These are phyloP conservation scores for Theileria orientalis DNA, from an alignment of 169 alveolate species.

Conservation along the genomic window DNA sequence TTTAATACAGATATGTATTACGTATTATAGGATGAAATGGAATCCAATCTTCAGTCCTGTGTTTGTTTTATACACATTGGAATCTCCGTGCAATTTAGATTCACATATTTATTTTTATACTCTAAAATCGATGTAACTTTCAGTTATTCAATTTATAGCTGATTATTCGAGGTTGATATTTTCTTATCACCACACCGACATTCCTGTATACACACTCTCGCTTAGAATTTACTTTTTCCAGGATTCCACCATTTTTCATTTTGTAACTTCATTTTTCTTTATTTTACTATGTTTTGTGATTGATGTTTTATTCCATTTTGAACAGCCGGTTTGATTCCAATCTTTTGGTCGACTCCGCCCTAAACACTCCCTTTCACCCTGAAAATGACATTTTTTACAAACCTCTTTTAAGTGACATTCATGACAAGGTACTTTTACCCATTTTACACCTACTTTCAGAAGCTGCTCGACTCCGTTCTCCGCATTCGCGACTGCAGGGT, in stretches of 20 bases:
- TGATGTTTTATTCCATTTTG: conserved; percentile 22
- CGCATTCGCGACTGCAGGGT: not conserved
- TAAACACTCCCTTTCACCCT: conserved; percentile 29
- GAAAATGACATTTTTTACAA: conserved; percentile 29
- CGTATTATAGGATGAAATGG: too few species aligned
- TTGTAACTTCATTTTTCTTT: not conserved
- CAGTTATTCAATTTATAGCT: too few species aligned
- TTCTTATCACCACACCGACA: too few species aligned
- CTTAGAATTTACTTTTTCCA: not conserved
- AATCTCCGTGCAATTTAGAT: too few species aligned
- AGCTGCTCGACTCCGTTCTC: conserved; percentile 3
- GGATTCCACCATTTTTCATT: not conserved
- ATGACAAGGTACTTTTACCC: conserved; percentile 34
- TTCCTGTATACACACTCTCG: too few species aligned
- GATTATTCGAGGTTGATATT: too few species aligned
- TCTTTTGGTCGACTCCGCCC: conserved; percentile 12
- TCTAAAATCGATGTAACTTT: too few species aligned
- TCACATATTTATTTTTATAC: too few species aligned
- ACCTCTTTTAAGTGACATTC: not conserved
- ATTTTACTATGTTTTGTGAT: not conserved
- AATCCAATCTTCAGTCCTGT: too few species aligned
- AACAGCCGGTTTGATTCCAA: conserved; percentile 30
- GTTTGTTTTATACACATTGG: too few species aligned
- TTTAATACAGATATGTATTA: too few species aligned
- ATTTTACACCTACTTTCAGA: not conserved